Evolutionary conservation across 2,329 filamentous ascomycete genomes (phyloP), one percentile per base, ranked within the genome.

Genomic region (Calycina herbarum): DNA sequence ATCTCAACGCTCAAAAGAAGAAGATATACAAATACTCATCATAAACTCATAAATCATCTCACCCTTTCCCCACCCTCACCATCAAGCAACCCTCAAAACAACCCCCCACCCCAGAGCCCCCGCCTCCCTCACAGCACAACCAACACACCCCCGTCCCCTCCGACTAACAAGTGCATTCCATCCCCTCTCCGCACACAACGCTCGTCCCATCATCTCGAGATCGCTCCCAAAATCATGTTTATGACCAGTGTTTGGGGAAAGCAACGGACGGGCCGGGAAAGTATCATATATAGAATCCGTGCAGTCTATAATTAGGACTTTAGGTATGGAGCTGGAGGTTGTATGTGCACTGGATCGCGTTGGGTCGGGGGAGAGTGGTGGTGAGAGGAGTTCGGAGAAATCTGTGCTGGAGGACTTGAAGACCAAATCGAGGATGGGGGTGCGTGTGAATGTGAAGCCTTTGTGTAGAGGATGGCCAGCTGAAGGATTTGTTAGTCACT

Each of bases 101-200:
- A 74, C 70, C 33, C 66, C 67, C 81, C 91, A 88, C 1, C 86
- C 88, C 65, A 93, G 75, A 2, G 88, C 90, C 5, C 87, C 86
- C 0, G 90, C 90, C 79, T 94, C 90, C 20, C 91, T 83, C 56
- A 94, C 85, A 51, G 89, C 89, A 76, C 91, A 94, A 3, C 85
- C 85, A 42, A 94, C 77, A 74, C 91, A 94, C 0, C 89, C 90
- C 67, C 89, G 82, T 69, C 86, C 85, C 48, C 83, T 81, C 61
- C 89, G 82, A 67, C 88, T 91, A 68, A 94, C 82, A 20, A 94
- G 75, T 27, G 91, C 90, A 74, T 93, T 90, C 82, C 88, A 89
- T 2, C 91, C 91, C 70, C 84, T 86, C 73, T 91, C 87, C 0
- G 90, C 88, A 74, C 91, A 94, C 70, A 92, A 82, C 1, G 90